phyloP scores from a whole-genome alignment of 2,329 filamentous ascomycete species.

The Zopfia rhizophila region DNA sequence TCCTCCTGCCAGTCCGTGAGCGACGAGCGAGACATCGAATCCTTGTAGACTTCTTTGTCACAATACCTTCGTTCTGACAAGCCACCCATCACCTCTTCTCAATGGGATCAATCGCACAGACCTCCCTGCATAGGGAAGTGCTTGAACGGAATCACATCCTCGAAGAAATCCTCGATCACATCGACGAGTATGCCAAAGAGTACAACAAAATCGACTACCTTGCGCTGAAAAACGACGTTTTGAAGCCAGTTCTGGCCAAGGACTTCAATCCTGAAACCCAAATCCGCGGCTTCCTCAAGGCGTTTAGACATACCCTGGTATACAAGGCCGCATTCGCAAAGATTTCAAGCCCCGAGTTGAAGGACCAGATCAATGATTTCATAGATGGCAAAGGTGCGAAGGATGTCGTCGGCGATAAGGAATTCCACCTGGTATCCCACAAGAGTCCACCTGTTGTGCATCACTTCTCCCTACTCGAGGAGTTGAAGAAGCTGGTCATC shows the following conservation, averaged over 20 bases:
- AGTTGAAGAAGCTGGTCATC: constrained; percentile 26
- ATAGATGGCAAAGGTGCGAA: constrained; percentile 37
- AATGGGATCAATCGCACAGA: constrained; percentile 4
- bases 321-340: constrained; percentile 39
- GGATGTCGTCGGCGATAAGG: constrained; percentile 31
- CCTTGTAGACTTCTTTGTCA: background rate
- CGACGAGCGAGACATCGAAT: background rate
- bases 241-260: constrained; percentile 42
- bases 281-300: constrained; percentile 43
- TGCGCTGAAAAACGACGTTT: constrained; percentile 36
- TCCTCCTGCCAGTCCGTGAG: background rate
- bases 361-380: constrained; percentile 42
- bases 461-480: constrained; percentile 41
- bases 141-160: constrained; percentile 42
- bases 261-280: constrained; percentile 42
- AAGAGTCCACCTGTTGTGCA: constrained; percentile 44
- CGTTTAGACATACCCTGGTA: constrained; percentile 39
- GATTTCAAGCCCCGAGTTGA: constrained; percentile 36
- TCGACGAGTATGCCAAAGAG: constrained; percentile 32
- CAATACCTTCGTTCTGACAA: too few relatives aligned
- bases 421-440: constrained; percentile 35
- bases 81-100: background rate
- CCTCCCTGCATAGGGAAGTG: constrained; percentile 10
- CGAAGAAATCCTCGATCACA: constrained; percentile 45
- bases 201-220: constrained; percentile 36